phyloP scores from a whole-genome alignment of 1,284 basidiomycete genomes.

The Kalmanozyma brasiliensis region DNA sequence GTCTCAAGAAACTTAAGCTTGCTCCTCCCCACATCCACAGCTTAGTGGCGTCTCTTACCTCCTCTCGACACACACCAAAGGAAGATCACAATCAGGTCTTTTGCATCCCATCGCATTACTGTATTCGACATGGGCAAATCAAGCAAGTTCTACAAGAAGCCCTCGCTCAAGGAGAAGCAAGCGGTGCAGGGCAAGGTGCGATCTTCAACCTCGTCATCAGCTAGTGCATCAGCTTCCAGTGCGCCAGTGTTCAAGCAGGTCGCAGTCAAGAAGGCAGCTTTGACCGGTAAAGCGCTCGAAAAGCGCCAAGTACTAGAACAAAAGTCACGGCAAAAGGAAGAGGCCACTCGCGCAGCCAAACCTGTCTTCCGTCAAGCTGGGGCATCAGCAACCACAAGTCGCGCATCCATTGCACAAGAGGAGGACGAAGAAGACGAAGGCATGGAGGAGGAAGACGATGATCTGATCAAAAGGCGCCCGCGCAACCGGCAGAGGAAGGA shows the following conservation, averaged over 20 bases:
- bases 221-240: conserved; percentile 1
- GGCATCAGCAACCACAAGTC: neutral
- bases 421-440: conserved; percentile 17
- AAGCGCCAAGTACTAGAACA: conserved; percentile 31
- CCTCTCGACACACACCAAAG: conserved; percentile 1
- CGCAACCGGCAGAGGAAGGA: conserved; percentile 42
- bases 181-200: conserved; percentile 32
- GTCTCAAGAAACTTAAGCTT: no score
- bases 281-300: conserved; percentile 34
- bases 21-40: no score
- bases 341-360: conserved; percentile 38
- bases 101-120: no score
- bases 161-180: conserved; percentile 51
- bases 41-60: no score
- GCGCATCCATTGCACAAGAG: conserved; percentile 11
- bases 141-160: conserved; percentile 54
- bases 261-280: conserved; percentile 25
- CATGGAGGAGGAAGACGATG: conserved; percentile 17
- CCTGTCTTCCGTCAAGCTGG: conserved; percentile 40
- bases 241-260: conserved; percentile 26
- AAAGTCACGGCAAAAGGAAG: conserved; percentile 38
- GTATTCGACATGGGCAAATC: conserved; percentile 40
- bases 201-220: conserved; percentile 23
- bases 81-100: neutral
- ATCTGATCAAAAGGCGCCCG: conserved; percentile 39